Evolutionary conservation across 345 rosid genomes (phyloP).

Genomic region (Lepidium sativum): DNA sequence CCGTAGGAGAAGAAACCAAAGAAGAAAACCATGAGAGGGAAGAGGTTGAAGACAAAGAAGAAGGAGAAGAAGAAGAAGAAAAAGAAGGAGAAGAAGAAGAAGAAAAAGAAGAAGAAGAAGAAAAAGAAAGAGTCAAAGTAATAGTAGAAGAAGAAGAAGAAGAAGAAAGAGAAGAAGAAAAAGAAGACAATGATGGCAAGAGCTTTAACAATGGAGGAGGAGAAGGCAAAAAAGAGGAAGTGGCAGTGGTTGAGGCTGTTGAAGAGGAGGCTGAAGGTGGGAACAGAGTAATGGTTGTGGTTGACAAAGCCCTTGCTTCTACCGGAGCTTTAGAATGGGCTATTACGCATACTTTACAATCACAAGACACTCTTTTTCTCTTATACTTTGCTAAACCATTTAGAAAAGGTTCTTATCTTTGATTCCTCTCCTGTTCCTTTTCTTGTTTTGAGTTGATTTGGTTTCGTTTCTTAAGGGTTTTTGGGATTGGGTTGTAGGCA

Average conservation of each 20-base stretch:
- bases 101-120: constrained; percentile 11
- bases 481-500: constrained; percentile 14
- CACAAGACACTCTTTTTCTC: constrained; percentile 54
- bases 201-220: constrained; percentile 7
- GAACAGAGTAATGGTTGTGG: constrained; percentile 83
- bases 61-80: not conserved
- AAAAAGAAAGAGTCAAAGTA: constrained; percentile 10
- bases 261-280: constrained; percentile 17
- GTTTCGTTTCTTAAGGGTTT: not conserved
- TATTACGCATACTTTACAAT: constrained; percentile 55
- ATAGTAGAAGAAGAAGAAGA: not conserved
- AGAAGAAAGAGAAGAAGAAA: not conserved
- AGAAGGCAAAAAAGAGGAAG: constrained; percentile 8
- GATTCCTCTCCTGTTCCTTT: not conserved
- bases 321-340: constrained; percentile 89
- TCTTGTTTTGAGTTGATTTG: not conserved
- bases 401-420: constrained; percentile 31
- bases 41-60: constrained; percentile 16
- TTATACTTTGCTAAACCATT: constrained; percentile 41
- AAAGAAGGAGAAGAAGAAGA: not conserved
- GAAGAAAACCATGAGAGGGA: not conserved
- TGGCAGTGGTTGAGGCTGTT: not conserved
- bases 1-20: constrained; percentile 14
- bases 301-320: constrained; percentile 59
- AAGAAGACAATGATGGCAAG: constrained; percentile 14